Base-by-base conservation (phyloP, 2,329 filamentous ascomycete genomes). In the Coniochaeta ligniaria region DNA sequence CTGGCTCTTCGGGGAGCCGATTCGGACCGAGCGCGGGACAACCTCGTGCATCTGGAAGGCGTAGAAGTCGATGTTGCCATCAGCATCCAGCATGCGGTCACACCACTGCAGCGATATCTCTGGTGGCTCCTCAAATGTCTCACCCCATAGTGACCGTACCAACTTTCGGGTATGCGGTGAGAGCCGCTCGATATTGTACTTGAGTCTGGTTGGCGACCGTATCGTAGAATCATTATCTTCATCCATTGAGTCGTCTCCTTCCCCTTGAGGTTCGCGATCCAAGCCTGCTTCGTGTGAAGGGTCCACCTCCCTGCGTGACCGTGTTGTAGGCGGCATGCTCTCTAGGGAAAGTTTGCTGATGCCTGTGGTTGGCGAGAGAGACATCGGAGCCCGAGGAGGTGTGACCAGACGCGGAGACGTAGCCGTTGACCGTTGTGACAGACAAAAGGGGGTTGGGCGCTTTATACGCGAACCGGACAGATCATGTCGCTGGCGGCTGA, bases 21-120 rank as follows among this genome's bases (percentile, higher is more conserved):
- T 80, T 45, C 81, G 76, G 47, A 85, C 74, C 20, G 79, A 80
- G 12, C 79, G 77, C 16, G 80, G 80, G 28, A 81, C 79, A 2
- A 79, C 71, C 67, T 85, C 83, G 4, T 80, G 80, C 72, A 85
- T 77, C 65, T 83, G 77, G 62, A 85, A 85, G 56, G 82, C 79
- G 60, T 81, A 83, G 22, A 80, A 78, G 62, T 79, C 67, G 26
- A 77, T 74, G 50, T 66, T 59, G 31, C 66, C 67, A n/a, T 68
- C 69, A 24, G 64, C 33, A 43, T 78, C 74, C 45, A 76, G 73
- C 24, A 58, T 41, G 26, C 56, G 35, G 11, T 78, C 76, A 61
- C 81, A 84, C 60, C 76, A 76, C 64, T 83, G 77, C 7, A 85
- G 70, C 0, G 76, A 72, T 61, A 85, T 77, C 61, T 75, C 74